These are phyloP conservation scores for Melampsora larici-populina DNA, from an alignment of 1,284 basidiomycete species.

Conservation along the genomic window DNA sequence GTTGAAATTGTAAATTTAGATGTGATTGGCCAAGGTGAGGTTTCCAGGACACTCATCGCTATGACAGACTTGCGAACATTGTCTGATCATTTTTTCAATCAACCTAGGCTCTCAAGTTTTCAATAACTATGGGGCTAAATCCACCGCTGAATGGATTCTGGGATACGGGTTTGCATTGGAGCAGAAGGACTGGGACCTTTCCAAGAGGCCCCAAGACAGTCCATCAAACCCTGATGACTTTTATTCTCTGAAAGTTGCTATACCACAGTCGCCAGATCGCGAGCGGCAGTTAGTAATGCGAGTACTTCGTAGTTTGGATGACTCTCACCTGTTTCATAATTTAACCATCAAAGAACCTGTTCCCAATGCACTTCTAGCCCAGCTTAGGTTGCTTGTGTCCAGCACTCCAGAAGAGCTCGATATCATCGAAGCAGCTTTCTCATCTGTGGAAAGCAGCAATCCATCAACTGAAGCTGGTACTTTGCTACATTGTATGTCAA, in stretches of 20 bases:
- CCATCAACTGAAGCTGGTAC: not conserved
- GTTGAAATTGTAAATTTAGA: constrained; percentile 30
- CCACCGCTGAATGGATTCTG: constrained; percentile 36
- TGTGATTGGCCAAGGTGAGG: constrained; percentile 2
- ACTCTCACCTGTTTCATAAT: constrained; percentile 4
- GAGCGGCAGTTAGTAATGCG: not conserved
- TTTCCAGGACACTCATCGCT: not conserved
- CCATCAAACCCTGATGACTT: constrained; percentile 33
- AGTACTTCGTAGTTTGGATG: constrained; percentile 12
- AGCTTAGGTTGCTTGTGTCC: constrained; percentile 19
- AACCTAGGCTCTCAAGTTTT: constrained; percentile 36
- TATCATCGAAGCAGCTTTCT: not conserved
- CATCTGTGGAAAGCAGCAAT: not conserved
- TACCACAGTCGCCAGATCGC: not conserved
- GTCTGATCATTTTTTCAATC: not conserved
- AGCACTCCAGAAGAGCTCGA: constrained; percentile 13
- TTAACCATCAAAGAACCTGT: not conserved
- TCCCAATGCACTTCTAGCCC: constrained; percentile 6
- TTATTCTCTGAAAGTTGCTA: constrained; percentile 20
- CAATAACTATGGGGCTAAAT: constrained; percentile 40
- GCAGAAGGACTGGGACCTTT: constrained; percentile 30
- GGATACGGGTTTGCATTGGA: constrained; percentile 36
- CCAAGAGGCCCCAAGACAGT: not conserved
- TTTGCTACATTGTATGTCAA: not conserved
- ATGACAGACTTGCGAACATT: not conserved